Base-by-base conservation (phyloP, 495 filamentous ascomycete genomes). In the Lasiosphaeriaceae sp. region DNA sequence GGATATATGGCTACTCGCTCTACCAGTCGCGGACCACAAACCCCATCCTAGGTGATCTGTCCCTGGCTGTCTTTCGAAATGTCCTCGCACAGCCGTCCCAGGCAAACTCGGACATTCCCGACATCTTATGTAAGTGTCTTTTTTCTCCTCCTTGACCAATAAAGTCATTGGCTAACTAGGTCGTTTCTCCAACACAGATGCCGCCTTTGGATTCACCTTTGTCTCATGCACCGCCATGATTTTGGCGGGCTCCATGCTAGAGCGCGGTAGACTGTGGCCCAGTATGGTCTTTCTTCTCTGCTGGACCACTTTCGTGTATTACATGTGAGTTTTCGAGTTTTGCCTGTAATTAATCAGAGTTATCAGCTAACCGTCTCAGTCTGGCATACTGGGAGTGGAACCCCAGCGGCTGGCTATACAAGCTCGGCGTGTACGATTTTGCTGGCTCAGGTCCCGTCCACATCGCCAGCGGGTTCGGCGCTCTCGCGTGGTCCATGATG, bases 1-100 rank as follows among this genome's bases (percentile, higher is more conserved):
- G 96, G 79, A 93, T 97, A 79, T 97, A 92, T 92, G 93, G 93
- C 49, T 97, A 95, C 71, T 94, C 90, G 2, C 76, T 97, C 50
- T 82, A 92, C 39, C 94, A 96, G 76, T 91, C 89, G n/a, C 85
- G 88, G 63, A 77, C 84, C 11, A 91, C 88, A 45, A 90, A 89
- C 51, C 86, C 77, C 45, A 96, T 84, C 75, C 92, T 96, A 64
- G 93, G 93, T 50, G 80, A 92, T 63, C 76, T 96, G 41, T 72
- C 79, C 48, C 90, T 95, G 76, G 86, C 95, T 69, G 91, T 85
- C 29, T 82, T 97, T 61, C 82, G 74, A 70, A 82, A 86, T 66
- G 86, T 88, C 8, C 77, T 96, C 55, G 92, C 79, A 23, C 76
- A 77, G 20, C 90, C 90, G 6, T 90, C 86, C 1, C 86, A 90